Conservation (phyloP, 2,329 filamentous ascomycete genomes). For the Fusarium sp. region DNA sequence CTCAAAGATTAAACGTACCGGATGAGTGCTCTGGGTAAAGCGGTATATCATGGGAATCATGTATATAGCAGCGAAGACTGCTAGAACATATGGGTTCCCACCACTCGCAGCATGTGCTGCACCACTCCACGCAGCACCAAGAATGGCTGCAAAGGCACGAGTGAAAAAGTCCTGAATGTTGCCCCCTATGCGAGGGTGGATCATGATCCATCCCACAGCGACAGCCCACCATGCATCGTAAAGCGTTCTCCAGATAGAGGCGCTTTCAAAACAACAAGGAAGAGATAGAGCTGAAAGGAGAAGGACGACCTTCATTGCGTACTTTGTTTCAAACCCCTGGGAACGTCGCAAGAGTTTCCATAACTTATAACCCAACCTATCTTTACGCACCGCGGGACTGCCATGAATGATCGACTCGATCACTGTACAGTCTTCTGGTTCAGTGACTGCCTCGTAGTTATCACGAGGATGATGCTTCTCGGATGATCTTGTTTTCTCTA, state of each 20-base stretch:
- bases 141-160: constrained; percentile 57
- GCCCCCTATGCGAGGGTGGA: constrained; percentile 60
- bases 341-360: constrained; percentile 62
- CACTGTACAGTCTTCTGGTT: constrained; percentile 46
- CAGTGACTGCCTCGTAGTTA: constrained; percentile 36
- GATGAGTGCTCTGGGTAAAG: constrained; percentile 63
- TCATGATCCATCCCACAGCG: constrained; percentile 65
- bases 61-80: constrained; percentile 62
- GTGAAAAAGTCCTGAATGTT: constrained; percentile 67
- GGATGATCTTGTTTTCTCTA: constrained; percentile 53
- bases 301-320: constrained; percentile 64
- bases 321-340: constrained; percentile 66
- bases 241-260: constrained; percentile 60
- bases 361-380: constrained; percentile 54
- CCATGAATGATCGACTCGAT: constrained; percentile 52
- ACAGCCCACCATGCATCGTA: constrained; percentile 68
- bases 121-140: constrained; percentile 65
- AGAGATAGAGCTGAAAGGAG: constrained; percentile 61
- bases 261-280: constrained; percentile 59
- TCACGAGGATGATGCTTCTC: constrained; percentile 44
- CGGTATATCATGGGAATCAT: constrained; percentile 69
- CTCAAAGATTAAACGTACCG: constrained; percentile 46
- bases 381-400: constrained; percentile 46
- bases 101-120: constrained; percentile 59
- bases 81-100: constrained; percentile 65